Evolutionary conservation across 1,139 yeast species (phyloP).

Genomic region (Yamadazyma trypodendri): DNA sequence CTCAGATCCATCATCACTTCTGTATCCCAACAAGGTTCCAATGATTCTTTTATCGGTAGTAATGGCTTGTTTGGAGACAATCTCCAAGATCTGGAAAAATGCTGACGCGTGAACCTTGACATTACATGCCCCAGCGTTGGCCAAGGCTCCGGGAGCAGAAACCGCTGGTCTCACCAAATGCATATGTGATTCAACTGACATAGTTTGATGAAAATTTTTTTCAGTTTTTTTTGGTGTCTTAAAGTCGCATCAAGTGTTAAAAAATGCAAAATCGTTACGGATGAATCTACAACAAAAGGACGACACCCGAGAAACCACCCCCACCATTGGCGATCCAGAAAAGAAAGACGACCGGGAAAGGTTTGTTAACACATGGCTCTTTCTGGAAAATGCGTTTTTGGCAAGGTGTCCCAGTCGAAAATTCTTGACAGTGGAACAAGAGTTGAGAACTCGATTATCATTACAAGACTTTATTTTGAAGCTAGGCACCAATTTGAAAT

Average conservation of each 20-base stretch:
- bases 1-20: constrained; percentile 85
- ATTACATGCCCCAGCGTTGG: constrained; percentile 46
- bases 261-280: too few relatives aligned
- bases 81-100: constrained; percentile 62
- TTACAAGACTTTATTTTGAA: constrained; percentile 41
- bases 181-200: constrained; percentile 28
- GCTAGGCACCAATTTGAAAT: constrained; percentile 36
- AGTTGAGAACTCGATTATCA: constrained; percentile 37
- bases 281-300: neutral
- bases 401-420: constrained; percentile 31
- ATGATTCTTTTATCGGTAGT: constrained; percentile 59
- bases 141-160: constrained; percentile 52
- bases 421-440: constrained; percentile 30
- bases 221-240: neutral
- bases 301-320: neutral
- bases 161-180: constrained; percentile 64
- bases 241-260: neutral
- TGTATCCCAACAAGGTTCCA: constrained; percentile 78
- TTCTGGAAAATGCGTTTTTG: constrained; percentile 32
- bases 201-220: neutral
- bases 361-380: constrained; percentile 30
- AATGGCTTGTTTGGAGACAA: constrained; percentile 44
- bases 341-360: neutral
- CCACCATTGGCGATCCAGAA: neutral
- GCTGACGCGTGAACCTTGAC: constrained; percentile 69